Conservation (phyloP, 164 flowering plant genomes). For the Tetracentron sinense region DNA sequence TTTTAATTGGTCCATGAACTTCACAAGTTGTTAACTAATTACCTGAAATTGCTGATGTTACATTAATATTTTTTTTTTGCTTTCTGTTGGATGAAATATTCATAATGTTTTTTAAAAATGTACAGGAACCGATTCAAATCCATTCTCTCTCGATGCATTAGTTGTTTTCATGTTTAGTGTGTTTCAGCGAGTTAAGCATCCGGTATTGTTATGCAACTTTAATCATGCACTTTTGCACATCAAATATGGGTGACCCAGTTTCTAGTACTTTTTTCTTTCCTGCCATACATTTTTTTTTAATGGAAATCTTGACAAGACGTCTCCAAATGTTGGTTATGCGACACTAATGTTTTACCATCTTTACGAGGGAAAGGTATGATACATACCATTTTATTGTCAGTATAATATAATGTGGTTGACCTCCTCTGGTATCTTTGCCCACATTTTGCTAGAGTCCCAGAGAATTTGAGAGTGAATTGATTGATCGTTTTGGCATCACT, state of each 20-base stretch:
- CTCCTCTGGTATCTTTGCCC: background rate
- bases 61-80: background rate
- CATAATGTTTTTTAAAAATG: background rate
- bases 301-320: conserved; percentile 91
- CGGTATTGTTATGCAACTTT: too few relatives aligned
- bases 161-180: conserved; percentile 93
- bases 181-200: conserved; percentile 87
- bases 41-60: background rate
- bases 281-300: conserved; percentile 24
- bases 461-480: conserved; percentile 75
- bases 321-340: conserved; percentile 93
- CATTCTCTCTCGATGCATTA: conserved; percentile 87
- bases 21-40: background rate
- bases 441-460: conserved; percentile 52
- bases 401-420: background rate
- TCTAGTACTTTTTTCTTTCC: background rate
- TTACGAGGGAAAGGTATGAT: conserved; percentile 82
- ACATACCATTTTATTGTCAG: conserved; percentile 1
- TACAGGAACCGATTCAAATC: conserved; percentile 89
- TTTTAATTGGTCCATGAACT: background rate
- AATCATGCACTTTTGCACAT: background rate
- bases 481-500: conserved; percentile 83
- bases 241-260: background rate
- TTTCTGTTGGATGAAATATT: background rate
- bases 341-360: conserved; percentile 93